A percentile compares a stretch with the other conserved stretches of the same genome.
Evolutionary conservation across 441 rosid genomes (phyloP).

Genomic region (Brassica hybrid): DNA sequence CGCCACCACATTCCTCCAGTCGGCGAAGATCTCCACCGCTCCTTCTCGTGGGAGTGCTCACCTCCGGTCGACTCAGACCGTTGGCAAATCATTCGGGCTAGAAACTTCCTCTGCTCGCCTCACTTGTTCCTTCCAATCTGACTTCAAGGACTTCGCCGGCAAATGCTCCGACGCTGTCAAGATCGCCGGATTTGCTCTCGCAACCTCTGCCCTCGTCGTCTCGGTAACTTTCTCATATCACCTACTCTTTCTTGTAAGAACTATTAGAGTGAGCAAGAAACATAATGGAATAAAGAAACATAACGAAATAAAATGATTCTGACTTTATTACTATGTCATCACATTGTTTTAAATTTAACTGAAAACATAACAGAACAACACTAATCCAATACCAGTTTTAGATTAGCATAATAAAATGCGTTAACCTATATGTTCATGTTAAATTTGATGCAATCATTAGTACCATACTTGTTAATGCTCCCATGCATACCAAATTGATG

Average conservation of each 20-base stretch:
- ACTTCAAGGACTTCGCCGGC: conserved; percentile 66
- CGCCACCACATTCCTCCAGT: conserved; percentile 80
- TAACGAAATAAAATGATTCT: too few species aligned
- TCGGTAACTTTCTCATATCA: conserved; percentile 50
- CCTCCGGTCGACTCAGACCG: conserved; percentile 52
- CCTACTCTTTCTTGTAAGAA: background rate
- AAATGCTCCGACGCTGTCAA: conserved; percentile 74
- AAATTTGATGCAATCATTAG: background rate
- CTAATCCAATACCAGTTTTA: too few species aligned
- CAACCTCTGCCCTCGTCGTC: conserved; percentile 85
- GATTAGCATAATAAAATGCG: background rate
- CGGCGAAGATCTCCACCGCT: conserved; percentile 57
- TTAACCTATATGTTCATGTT: background rate
- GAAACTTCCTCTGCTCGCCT: conserved; percentile 56
- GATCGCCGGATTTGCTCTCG: conserved; percentile 81
- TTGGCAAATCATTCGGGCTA: conserved; percentile 67
- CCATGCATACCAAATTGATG: background rate
- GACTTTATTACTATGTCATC: background rate
- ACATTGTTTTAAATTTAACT: background rate
- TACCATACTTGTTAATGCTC: background rate
- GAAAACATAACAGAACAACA: background rate
- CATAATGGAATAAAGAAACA: too few species aligned
- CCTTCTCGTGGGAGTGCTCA: conserved; percentile 45
- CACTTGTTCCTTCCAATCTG: conserved; percentile 70
- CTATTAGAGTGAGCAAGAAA: background rate